Evolutionary conservation across 2,329 filamentous ascomycete genomes (phyloP).

Genomic region (Aspergillus ustus): DNA sequence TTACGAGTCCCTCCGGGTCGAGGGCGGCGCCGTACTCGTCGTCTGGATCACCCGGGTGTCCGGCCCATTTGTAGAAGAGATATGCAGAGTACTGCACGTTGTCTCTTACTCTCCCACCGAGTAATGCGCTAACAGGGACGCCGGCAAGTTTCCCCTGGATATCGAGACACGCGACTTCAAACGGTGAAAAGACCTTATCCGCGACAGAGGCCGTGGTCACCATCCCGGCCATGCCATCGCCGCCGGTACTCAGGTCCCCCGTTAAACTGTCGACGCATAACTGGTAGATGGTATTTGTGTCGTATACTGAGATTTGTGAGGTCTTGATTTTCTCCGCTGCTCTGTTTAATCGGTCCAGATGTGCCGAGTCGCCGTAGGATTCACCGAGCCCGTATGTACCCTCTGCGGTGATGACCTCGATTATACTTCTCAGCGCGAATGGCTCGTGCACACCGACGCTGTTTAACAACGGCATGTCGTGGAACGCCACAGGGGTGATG

Average conservation of each 20-base stretch:
- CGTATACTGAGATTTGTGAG: not conserved
- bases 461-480: constrained; percentile 52
- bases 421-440: constrained; percentile 49
- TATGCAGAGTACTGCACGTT: constrained; percentile 51
- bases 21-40: constrained; percentile 49
- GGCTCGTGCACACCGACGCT: constrained; percentile 52
- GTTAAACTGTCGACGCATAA: constrained; percentile 27
- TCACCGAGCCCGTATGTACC: constrained; percentile 46
- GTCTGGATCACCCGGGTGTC: constrained; percentile 45
- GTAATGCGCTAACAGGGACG: constrained; percentile 45
- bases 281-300: constrained; percentile 32
- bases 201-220: constrained; percentile 48
- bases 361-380: constrained; percentile 48
- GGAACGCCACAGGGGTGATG: constrained; percentile 52
- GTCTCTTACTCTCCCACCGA: constrained; percentile 47
- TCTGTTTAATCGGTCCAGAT: constrained; percentile 39
- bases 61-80: constrained; percentile 51
- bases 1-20: constrained; percentile 34
- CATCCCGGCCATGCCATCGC: constrained; percentile 42
- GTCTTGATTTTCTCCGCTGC: constrained; percentile 25
- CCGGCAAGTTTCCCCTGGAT: constrained; percentile 49
- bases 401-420: constrained; percentile 43
- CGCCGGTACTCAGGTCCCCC: constrained; percentile 27
- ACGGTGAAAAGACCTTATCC: constrained; percentile 51
- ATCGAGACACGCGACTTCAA: constrained; percentile 51